Evolutionary conservation across 2,329 filamentous ascomycete genomes (phyloP).

Genomic region (Xylaria sp.): DNA sequence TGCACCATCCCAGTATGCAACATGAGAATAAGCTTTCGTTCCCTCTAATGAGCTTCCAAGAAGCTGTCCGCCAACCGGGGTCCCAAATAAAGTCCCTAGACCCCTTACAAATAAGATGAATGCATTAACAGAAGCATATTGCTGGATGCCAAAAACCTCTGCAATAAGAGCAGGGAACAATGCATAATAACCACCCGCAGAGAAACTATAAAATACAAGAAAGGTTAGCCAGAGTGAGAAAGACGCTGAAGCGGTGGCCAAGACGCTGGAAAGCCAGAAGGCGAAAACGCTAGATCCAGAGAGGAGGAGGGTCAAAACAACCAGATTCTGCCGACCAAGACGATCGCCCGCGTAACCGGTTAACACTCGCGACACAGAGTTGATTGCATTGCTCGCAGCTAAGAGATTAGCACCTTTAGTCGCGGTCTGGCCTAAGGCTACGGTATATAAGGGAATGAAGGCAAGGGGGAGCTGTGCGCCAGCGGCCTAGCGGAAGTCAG

Average conservation of each 20-base stretch:
- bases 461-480: conserved; percentile 60
- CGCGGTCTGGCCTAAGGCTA: conserved; percentile 56
- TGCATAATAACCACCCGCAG: conserved; percentile 58
- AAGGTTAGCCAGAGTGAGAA: conserved; percentile 55
- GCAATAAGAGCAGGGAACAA: conserved; percentile 59
- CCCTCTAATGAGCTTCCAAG: conserved; percentile 50
- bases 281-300: conserved; percentile 53
- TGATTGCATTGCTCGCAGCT: conserved; percentile 59
- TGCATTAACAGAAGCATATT: conserved; percentile 60
- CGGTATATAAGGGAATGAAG: conserved; percentile 61
- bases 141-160: conserved; percentile 61
- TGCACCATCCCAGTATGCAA: conserved; percentile 57
- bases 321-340: conserved; percentile 60
- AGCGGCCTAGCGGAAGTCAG: conserved; percentile 52
- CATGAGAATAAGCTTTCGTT: conserved; percentile 51
- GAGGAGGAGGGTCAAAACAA: conserved; percentile 55
- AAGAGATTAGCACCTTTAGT: conserved; percentile 57
- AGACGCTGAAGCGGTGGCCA: conserved; percentile 46
- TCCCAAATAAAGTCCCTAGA: conserved; percentile 58
- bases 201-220: conserved; percentile 57
- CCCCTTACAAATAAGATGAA: conserved; percentile 60
- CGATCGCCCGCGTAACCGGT: conserved; percentile 60
- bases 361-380: conserved; percentile 57
- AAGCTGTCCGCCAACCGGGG: conserved; percentile 57
- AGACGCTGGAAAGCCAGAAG: conserved; percentile 52